Conservation (phyloP, 306 rosid species). For the Ormosia semicastrata region DNA sequence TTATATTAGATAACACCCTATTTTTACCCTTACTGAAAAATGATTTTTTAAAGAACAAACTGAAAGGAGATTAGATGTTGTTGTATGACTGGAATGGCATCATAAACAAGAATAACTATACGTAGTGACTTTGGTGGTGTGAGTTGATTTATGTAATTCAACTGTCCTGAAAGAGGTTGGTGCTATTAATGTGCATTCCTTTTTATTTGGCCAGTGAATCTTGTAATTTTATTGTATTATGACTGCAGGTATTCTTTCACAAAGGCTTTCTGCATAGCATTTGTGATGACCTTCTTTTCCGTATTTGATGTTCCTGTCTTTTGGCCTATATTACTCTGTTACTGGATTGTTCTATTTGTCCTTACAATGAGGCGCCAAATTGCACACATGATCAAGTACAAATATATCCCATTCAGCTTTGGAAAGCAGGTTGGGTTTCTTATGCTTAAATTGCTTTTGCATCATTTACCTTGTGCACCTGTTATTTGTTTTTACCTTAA, state of each 20-base stretch:
- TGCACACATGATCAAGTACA: conserved; percentile 92
- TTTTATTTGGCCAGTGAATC: not conserved
- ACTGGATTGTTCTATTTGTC: conserved; percentile 86
- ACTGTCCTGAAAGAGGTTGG: not conserved
- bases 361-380: conserved; percentile 95
- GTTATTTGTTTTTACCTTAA: not conserved
- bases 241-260: conserved; percentile 86
- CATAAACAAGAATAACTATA: not conserved
- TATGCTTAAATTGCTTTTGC: not conserved
- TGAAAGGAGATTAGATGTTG: not conserved
- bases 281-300: conserved; percentile 89
- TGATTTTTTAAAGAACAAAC: not conserved
- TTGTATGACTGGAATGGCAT: not conserved
- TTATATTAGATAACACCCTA: not conserved
- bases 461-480: not conserved
- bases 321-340: conserved; percentile 89
- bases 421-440: conserved; percentile 75
- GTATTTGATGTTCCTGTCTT: conserved; percentile 90
- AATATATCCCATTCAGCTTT: conserved; percentile 70
- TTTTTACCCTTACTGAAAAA: not conserved
- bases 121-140: not conserved
- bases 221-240: conserved; percentile 1
- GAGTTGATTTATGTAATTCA: not conserved
- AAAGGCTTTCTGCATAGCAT: conserved; percentile 78
- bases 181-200: not conserved